These are phyloP conservation scores for Dioszegia hungarica DNA, from an alignment of 768 basidiomycete species.

Conservation along the genomic window DNA sequence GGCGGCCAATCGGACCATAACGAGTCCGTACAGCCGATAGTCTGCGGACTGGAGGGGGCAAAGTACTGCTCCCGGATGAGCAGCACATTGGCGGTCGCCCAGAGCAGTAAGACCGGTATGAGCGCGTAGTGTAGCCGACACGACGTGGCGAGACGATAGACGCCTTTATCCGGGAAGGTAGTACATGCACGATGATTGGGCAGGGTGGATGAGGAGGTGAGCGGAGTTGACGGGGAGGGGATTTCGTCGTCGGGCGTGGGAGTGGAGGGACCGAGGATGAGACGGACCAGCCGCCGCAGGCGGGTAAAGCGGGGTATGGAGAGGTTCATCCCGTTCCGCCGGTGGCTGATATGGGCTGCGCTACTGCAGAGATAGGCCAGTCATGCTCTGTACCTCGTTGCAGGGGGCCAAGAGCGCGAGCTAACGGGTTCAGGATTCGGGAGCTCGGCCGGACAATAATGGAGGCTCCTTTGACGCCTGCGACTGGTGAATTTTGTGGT, in stretches of 20 bases:
- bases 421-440: too few species aligned
- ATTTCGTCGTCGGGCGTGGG: slow-evolving; percentile 6
- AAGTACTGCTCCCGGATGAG: slow-evolving; percentile 39
- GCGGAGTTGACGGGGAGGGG: slow-evolving; percentile 6
- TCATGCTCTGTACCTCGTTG: too few species aligned
- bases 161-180: slow-evolving; percentile 2
- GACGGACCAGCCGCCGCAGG: not conserved
- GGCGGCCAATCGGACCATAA: slow-evolving; percentile 38
- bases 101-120: slow-evolving; percentile 20
- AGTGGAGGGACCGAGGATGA: slow-evolving; percentile 12
- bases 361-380: too few species aligned
- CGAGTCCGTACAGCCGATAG: slow-evolving; percentile 22
- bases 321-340: not conserved
- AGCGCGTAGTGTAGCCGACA: slow-evolving; percentile 3
- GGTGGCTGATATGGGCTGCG: too few species aligned
- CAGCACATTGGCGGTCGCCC: slow-evolving; percentile 30
- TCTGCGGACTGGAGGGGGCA: slow-evolving; percentile 8
- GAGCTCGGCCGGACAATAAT: too few species aligned
- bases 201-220: slow-evolving; percentile 1
- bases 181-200: slow-evolving; percentile 6
- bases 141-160: not conserved
- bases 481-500: too few species aligned
- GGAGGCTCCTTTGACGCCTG: too few species aligned
- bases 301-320: not conserved
- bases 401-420: too few species aligned